Base-by-base conservation (phyloP, 2,329 filamentous ascomycete genomes). In the Paradendryphiella salina region DNA sequence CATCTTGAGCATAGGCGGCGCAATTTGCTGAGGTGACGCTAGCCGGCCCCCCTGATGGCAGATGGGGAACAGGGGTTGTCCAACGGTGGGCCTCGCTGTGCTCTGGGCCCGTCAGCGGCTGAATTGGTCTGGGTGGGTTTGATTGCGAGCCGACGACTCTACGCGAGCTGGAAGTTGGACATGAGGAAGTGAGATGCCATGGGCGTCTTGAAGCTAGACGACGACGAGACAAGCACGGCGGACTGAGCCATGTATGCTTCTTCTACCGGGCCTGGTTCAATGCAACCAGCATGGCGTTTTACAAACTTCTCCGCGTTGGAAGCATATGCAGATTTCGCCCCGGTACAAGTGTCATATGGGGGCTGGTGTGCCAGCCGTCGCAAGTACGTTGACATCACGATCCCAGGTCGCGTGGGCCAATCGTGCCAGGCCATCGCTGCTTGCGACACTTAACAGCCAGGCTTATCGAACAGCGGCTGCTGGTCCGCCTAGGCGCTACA, bases 21-120 rank as follows among this genome's bases (percentile, higher is more conserved):
- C 59, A 70, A 69, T 71, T 65, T 69, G 66, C 49, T 66, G 66
- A 61, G 17, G 31, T 49, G 28, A 26, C 50, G 50, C 50, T 52
- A 52, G 39, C 50, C 50, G 49, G 39, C 50, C 50, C 50, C 50
- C 50, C 50, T 52, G 49, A 52, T 52, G 37, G 33, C 39, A 32
- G 35, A 46, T 42, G 39, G 50, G 33, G 28, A 46, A 49, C 50
- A 52, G 50, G 50, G 50, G 47, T 49, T 49, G 39, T 43, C 13
- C 41, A 59, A 59, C 50, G 46, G 60, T 55, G 55, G 51, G 53
- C 54, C 60, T 44, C 15, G 45, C 14, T 32, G 45, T 56, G 47
- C 50, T 52, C 56, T 52, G 46, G 48, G 49, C 55, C 55, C 41
- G 43, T 59, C 51, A 50, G 50, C 49, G 32, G 36, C 43, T 36